Evolutionary conservation across 2,329 filamentous ascomycete species (phyloP).

Genomic region (Emergomyces pasteurianus): DNA sequence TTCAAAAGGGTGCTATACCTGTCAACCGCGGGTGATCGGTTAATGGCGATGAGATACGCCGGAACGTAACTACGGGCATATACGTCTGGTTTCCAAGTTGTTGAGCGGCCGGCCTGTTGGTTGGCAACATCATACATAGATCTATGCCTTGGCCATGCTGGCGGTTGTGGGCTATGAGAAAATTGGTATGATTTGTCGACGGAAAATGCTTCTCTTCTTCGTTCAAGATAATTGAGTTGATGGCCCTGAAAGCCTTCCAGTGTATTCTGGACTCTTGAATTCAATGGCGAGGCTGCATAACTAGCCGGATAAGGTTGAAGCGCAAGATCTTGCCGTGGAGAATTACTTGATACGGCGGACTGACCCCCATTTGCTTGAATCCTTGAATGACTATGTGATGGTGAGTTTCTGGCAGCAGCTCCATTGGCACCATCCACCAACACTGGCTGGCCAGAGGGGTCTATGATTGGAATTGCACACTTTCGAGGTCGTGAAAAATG

Average conservation of each 20-base stretch:
- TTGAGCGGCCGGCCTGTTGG: not conserved
- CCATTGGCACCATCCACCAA: not conserved
- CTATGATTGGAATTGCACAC: constrained; percentile 1
- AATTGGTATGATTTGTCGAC: not conserved
- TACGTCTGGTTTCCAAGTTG: constrained; percentile 10
- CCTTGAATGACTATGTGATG: not conserved
- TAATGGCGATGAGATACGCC: constrained; percentile 15
- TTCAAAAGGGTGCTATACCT: constrained; percentile 8
- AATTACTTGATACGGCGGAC: not conserved
- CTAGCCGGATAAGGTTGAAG: not conserved
- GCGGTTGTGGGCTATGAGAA: not conserved
- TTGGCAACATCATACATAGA: not conserved
- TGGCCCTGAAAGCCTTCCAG: not conserved
- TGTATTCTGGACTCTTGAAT: not conserved
- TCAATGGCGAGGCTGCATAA: not conserved
- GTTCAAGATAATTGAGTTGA: constrained; percentile 1
- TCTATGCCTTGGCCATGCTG: not conserved
- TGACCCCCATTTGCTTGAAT: not conserved
- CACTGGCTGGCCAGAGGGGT: not conserved
- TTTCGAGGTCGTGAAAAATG: not conserved
- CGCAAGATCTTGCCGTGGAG: not conserved
- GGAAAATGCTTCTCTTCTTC: not conserved
- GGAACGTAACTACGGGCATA: constrained; percentile 17
- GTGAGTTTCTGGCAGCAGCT: not conserved
- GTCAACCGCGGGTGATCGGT: constrained; percentile 14